Base-by-base conservation (phyloP, 306 rosid genomes). In the Citrullus amarus region DNA sequence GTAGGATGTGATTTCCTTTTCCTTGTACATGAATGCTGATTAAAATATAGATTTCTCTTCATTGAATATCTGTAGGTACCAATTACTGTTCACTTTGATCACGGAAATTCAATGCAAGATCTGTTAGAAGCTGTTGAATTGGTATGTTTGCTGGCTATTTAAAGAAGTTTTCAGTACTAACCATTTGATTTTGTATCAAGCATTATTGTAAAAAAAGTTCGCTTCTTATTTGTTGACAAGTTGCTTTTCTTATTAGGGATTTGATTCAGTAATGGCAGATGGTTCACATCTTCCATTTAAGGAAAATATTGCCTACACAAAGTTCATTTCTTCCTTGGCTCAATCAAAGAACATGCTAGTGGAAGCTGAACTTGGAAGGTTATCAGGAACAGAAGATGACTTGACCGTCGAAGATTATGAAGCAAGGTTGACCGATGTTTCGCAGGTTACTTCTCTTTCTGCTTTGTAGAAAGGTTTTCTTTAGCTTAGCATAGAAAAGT, bases 351-450 rank as follows among this genome's bases (percentile, higher is more conserved):
- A 87, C 75, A 85, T 90, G 87, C 80, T 94, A 74, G 98, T 92
- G 54, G 98, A 94, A 88, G 97, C 98, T 80, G 98, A 94, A 86
- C 83, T 94, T 10, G 98, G 97, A 82, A 90, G 97, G 78, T 84
- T 94, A 86, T 92, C 98, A 10, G 98, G 98, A 80, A 92, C 98
- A 56, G 98, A 94, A 86, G 98, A 94, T 82, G 97, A 86, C 84
- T 86, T 90, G 81, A 94, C 97, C 16, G 93, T 94, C 18, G 95
- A 92, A 85, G 96, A 94, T 81, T 94, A 87, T 84, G 97, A 94
- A 87, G 97, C 98, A 76, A 89, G 69, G 84, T 87, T 94, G 78
- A 94, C 98, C 15, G 92, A 94, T 83, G 86, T 83, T 83, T 84
- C 87, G 9, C 87, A 88, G 97, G 98, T 94, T 78, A 74, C 67